A percentile compares a stretch with the other conserved stretches of the same genome.
phyloP scores from a whole-genome alignment of 257 asterid genomes.

The Plantago ovata region DNA sequence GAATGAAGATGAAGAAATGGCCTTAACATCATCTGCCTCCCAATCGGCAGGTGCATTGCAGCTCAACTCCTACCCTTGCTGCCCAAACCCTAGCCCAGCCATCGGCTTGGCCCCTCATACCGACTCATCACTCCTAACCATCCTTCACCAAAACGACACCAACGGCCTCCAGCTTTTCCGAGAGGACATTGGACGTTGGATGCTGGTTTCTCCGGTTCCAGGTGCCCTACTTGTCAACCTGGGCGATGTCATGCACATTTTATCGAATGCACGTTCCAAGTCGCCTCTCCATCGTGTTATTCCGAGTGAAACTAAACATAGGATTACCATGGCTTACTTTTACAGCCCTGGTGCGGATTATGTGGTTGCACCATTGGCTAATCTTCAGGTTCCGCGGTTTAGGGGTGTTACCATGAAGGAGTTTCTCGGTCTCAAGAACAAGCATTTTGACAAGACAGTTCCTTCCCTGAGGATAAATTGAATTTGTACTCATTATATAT shows the following conservation, averaged over 20 bases:
- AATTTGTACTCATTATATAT: no score
- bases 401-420: constrained; percentile 50
- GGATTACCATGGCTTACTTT: constrained; percentile 55
- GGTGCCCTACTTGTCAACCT: constrained; percentile 59
- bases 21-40: constrained; percentile 8
- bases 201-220: constrained; percentile 32
- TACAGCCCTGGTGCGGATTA: constrained; percentile 48
- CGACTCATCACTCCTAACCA: constrained; percentile 61
- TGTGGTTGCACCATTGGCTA: constrained; percentile 39
- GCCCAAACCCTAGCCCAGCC: constrained; percentile 70
- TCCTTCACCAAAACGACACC: constrained; percentile 64
- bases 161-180: constrained; percentile 59
- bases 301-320: constrained; percentile 42
- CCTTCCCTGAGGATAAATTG: constrained; percentile 23
- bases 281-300: constrained; percentile 57
- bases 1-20: constrained; percentile 26
- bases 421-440: constrained; percentile 48
- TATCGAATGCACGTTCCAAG: constrained; percentile 51
- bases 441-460: constrained; percentile 58
- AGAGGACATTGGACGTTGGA: constrained; percentile 58
- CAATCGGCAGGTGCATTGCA: constrained; percentile 56
- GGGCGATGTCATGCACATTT: constrained; percentile 69
- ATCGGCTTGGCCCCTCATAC: constrained; percentile 86
- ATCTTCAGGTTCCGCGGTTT: constrained; percentile 30
- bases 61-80: constrained; percentile 74